Base-by-base conservation (phyloP, 805 yeast genomes). In the Clavispora carvajalis region DNA sequence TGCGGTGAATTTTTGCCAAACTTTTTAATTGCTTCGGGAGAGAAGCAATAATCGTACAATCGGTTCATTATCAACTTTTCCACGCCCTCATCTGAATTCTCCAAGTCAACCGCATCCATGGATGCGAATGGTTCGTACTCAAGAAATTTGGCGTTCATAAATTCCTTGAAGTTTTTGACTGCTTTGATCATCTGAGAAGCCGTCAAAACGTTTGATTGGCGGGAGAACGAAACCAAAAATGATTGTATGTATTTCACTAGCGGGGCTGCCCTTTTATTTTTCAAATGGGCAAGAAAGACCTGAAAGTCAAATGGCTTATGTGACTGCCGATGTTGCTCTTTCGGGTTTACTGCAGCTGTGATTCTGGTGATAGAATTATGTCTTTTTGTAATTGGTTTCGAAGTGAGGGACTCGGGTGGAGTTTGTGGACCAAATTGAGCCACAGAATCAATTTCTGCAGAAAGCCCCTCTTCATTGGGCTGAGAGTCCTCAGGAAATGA, bases 51-150 rank as follows among this genome's bases (percentile, higher is more conserved):
- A 1, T 71, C 69, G 58, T 88, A 90, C 2, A 95, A 62, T 47
- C 95, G 73, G 41, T 91, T 90, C 95, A 90, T 87, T 8, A 95
- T 73, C 33, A 93, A 71, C 59, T 93, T 93, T 60, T 93, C 99
- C 52, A 93, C 71, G 0, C 99, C 99, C 52, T 89, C 97, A 49
- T 81, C 67, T 2, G 95, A 82, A 55, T 90, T 88, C 28, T 73
- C 79, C 37, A 85, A 63, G 16, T 69, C 69, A 2, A 71, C 75
- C 13, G 78, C 79, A 33, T 62, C 67, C 67, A 87, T 73, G 3
- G 76, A 65, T 17, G 77, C 73, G 59, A 93, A 91, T 1, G 97
- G 97, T 46, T 83, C 84, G 52, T 69, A 80, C 12, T 67, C 57
- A 2, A 60, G 47, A 61, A 86, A 75, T 54, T 83, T 83, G 13